Conservation (phyloP, 305 asterid species). For the Fraxinus baroniana region DNA sequence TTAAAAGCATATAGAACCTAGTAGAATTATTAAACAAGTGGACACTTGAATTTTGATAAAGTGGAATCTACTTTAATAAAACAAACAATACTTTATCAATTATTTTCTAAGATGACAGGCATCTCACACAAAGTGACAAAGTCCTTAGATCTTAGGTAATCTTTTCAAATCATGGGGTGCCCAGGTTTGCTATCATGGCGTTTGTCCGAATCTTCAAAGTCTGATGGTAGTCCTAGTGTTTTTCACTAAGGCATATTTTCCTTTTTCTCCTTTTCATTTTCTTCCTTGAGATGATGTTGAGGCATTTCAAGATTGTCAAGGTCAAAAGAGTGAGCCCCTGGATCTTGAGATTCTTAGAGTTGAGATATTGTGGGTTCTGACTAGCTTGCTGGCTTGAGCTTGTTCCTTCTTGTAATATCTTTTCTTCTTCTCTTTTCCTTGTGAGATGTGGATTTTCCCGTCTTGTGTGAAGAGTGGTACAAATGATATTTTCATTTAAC, state of each 20-base stretch:
- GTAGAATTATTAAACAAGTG: no score
- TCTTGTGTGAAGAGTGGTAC: background rate
- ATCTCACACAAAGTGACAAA: background rate
- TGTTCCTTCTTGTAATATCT: no score
- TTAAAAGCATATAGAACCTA: background rate
- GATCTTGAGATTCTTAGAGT: background rate
- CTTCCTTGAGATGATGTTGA: background rate
- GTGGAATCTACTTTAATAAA: background rate
- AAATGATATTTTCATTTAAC: background rate
- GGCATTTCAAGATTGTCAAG: background rate
- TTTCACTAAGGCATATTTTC: no score
- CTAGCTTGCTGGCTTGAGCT: no score
- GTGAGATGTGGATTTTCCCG: background rate
- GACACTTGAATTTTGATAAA: background rate
- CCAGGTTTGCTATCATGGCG: background rate
- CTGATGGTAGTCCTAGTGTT: no score
- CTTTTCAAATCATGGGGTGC: background rate
- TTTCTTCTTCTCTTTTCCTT: no score
- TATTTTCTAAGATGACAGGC: background rate
- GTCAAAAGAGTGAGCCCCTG: background rate
- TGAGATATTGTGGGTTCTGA: no score
- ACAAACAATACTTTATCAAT: background rate
- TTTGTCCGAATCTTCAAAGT: background rate
- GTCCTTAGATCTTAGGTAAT: no score
- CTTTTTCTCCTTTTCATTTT: background rate